phyloP scores from a whole-genome alignment of 176 grass and related monocot species.

The Avena insularis region DNA sequence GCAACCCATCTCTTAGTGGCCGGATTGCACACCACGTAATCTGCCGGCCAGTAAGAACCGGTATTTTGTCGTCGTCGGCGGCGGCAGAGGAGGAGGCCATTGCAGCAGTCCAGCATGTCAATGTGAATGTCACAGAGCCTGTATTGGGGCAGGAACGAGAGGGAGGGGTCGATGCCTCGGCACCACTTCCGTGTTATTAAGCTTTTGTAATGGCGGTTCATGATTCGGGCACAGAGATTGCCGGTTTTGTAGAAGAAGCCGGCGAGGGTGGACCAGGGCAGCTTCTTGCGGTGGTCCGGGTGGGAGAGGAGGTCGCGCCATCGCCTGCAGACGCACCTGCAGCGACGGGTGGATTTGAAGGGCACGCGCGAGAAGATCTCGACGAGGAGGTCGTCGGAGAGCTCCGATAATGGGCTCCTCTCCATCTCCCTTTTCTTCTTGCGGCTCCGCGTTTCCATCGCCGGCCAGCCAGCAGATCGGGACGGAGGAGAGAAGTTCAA shows the following conservation, averaged over 20 bases:
- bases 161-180: neutral
- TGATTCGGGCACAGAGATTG: too few relatives aligned
- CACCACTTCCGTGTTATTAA: neutral
- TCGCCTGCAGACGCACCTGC: neutral
- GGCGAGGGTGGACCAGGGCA: neutral
- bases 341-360: neutral
- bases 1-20: neutral
- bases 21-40: slow-evolving; percentile 17
- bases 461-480: neutral
- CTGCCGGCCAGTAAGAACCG: neutral
- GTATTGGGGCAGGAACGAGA: neutral
- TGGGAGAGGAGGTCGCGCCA: neutral
- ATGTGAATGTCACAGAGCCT: neutral
- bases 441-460: neutral
- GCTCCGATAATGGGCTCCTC: neutral
- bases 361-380: neutral
- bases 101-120: neutral
- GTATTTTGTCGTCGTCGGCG: too few relatives aligned
- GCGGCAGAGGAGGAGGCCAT: neutral
- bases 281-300: neutral
- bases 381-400: neutral
- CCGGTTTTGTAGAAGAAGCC: neutral
- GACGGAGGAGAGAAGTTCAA: neutral
- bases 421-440: neutral
- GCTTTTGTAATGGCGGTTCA: neutral